Conservation (phyloP, 495 filamentous ascomycete species). For the Articulospora tetracladia region DNA sequence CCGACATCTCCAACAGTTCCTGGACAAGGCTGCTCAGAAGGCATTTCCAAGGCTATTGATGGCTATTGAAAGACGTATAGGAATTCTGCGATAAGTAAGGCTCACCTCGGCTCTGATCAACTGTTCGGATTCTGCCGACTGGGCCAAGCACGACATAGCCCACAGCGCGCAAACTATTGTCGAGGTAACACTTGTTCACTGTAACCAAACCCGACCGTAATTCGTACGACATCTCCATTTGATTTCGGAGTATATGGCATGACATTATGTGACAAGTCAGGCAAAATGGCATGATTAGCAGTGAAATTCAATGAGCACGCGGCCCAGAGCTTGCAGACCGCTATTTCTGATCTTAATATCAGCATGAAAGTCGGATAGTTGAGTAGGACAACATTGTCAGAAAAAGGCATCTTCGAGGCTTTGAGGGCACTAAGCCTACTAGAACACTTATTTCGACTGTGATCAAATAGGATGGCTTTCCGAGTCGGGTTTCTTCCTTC, state of each 20-base stretch:
- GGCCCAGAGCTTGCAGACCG: background rate
- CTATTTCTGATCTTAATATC: background rate
- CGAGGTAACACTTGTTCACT: no score
- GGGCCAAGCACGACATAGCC: no score
- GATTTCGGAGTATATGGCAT: background rate
- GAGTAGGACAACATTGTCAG: background rate
- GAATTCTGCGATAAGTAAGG: no score
- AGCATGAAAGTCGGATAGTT: background rate
- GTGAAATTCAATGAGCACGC: background rate
- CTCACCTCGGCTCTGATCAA: no score
- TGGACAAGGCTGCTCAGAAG: no score
- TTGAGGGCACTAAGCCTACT: no score
- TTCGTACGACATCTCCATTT: background rate
- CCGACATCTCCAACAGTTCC: no score
- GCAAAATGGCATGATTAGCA: background rate
- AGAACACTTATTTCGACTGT: background rate
- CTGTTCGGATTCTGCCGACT: no score
- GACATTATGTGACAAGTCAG: background rate
- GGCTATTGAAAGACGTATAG: no score
- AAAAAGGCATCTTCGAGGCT: no score
- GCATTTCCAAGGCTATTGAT: no score
- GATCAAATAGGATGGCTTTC: background rate
- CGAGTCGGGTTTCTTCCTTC: background rate
- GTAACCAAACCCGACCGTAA: background rate
- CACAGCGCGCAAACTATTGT: no score